Evolutionary conservation across 1,284 basidiomycete genomes (phyloP).

Genomic region (Coniophora puteana): DNA sequence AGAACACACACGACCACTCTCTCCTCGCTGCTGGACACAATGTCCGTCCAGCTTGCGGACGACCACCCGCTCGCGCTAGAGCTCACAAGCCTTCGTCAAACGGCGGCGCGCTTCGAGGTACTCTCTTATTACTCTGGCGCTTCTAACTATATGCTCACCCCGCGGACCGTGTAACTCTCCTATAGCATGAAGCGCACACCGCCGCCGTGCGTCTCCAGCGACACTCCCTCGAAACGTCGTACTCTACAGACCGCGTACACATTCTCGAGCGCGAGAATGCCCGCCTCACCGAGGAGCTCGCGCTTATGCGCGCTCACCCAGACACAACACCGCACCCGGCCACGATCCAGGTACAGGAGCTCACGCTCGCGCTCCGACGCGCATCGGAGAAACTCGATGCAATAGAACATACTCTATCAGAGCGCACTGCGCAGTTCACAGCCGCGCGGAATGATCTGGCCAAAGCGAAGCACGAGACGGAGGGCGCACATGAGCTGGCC

Average conservation of each 20-base stretch:
- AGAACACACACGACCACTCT: too few relatives aligned
- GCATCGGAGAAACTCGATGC: conserved; percentile 62
- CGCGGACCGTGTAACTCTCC: conserved; percentile 14
- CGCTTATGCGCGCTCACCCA: conserved; percentile 46
- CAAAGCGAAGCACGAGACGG: conserved; percentile 40
- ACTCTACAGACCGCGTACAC: conserved; percentile 37
- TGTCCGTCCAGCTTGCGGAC: conserved; percentile 29
- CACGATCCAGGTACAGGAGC: conserved; percentile 51
- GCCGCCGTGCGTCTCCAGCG: conserved; percentile 64
- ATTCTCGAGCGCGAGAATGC: conserved; percentile 56
- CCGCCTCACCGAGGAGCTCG: conserved; percentile 48
- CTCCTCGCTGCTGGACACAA: conserved; percentile 12
- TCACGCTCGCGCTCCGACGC: conserved; percentile 63
- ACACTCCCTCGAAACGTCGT: conserved; percentile 50
- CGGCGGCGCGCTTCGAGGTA: conserved; percentile 67
- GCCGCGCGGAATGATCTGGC: conserved; percentile 38
- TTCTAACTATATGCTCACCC: conserved; percentile 1
- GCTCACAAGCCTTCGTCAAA: conserved; percentile 57
- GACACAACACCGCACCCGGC: conserved; percentile 41
- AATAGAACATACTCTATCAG: conserved; percentile 50
- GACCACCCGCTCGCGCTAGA: conserved; percentile 68
- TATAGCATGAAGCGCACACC: conserved; percentile 63
- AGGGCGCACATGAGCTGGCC: conserved; percentile 50
- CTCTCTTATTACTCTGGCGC: conserved; percentile 8
- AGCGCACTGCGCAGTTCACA: conserved; percentile 46